Evolutionary conservation across 2,329 filamentous ascomycete species (phyloP).

Genomic region (Aspergillus viridinutans): DNA sequence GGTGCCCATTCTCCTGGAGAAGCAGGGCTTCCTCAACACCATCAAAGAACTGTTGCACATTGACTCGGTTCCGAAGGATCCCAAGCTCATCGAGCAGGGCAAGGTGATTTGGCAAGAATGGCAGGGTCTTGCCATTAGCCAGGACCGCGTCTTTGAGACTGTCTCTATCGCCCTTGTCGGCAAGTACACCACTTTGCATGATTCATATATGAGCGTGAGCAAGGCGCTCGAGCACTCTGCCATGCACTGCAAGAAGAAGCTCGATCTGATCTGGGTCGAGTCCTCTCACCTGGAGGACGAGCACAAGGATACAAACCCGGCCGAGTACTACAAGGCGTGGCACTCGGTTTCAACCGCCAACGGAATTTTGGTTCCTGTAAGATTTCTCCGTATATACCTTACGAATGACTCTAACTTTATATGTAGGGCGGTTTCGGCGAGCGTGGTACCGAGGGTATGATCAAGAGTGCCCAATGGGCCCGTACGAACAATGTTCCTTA

Average conservation of each 20-base stretch:
- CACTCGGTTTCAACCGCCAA: conserved; percentile 66
- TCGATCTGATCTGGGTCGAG: conserved; percentile 81
- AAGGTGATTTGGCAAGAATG: conserved; percentile 71
- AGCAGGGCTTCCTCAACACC: conserved; percentile 70
- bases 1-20: conserved; percentile 83
- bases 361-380: conserved; percentile 48
- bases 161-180: conserved; percentile 85
- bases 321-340: conserved; percentile 82
- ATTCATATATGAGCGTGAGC: conserved; percentile 78
- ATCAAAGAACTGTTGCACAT: conserved; percentile 64
- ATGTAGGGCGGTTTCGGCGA: conserved; percentile 67
- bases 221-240: conserved; percentile 89
- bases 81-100: conserved; percentile 59
- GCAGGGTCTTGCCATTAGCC: conserved; percentile 65
- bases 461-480: conserved; percentile 80
- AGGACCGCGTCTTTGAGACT: conserved; percentile 62
- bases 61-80: conserved; percentile 51
- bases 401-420: neutral
- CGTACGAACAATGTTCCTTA: conserved; percentile 76
- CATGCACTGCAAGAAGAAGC: conserved; percentile 76
- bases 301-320: conserved; percentile 58
- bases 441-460: conserved; percentile 85
- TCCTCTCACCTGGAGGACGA: conserved; percentile 74
- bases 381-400: neutral
- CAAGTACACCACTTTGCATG: conserved; percentile 81